These are phyloP conservation scores for Chlorella vulgaris DNA, from an alignment of 139 green algal species.

Conservation along the genomic window DNA sequence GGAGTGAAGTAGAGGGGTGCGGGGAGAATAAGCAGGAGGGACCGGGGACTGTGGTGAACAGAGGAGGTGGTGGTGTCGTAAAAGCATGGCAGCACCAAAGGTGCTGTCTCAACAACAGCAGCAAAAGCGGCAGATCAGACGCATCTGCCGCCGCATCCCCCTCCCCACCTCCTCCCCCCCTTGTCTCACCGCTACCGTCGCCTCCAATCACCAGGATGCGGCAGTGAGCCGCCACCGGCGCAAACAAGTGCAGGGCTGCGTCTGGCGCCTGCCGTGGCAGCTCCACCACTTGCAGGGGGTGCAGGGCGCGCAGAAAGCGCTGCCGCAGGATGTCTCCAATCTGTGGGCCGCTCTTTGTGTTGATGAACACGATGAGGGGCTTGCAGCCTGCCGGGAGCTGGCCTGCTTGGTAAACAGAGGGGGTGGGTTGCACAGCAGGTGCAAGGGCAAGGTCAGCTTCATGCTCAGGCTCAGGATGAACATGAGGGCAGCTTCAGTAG, in stretches of 20 bases:
- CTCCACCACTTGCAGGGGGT: constrained; percentile 76
- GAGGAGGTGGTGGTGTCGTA: not conserved
- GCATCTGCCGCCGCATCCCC: too few relatives aligned
- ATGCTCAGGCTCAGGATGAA: too few relatives aligned
- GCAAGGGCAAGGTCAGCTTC: not conserved
- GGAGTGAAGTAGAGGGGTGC: not conserved
- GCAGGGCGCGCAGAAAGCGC: constrained; percentile 78
- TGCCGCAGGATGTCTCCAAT: constrained; percentile 53
- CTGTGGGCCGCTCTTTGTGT: constrained; percentile 80
- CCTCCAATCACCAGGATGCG: constrained; percentile 80
- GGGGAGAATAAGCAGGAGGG: not conserved
- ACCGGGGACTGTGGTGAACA: not conserved
- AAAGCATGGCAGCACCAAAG: not conserved
- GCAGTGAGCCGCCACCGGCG: constrained; percentile 33
- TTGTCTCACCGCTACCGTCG: constrained; percentile 75
- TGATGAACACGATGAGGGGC: constrained; percentile 77
- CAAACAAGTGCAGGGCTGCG: constrained; percentile 72
- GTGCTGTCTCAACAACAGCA: too few relatives aligned
- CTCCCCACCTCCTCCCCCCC: too few relatives aligned
- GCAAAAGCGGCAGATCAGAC: too few relatives aligned
- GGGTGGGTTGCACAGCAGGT: not conserved
- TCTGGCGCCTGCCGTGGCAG: constrained; percentile 68
- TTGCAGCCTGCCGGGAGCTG: constrained; percentile 35
- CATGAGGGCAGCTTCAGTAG: too few relatives aligned
- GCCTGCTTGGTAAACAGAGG: not conserved